These are phyloP conservation scores for Trypanosomatidae sp. DNA, from an alignment of 208 protist species.

Conservation along the genomic window DNA sequence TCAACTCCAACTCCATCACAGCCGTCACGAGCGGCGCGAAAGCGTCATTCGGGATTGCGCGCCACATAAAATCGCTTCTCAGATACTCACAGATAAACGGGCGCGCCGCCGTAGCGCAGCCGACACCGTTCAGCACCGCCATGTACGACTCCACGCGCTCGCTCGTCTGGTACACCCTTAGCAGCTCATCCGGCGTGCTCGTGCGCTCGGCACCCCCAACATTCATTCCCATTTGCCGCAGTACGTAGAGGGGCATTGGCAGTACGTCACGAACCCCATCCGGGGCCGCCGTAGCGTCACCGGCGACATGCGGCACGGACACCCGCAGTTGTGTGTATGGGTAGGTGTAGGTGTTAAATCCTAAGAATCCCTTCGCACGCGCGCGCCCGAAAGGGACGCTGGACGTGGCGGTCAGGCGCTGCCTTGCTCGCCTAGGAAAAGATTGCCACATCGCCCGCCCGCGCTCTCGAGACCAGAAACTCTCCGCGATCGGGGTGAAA, in stretches of 20 bases:
- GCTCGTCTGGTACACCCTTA: neutral
- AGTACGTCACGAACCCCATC: neutral
- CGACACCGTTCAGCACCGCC: conserved; percentile 2
- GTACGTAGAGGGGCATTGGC: neutral
- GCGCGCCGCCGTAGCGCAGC: neutral
- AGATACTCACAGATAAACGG: neutral
- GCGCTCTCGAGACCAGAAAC: conserved; percentile 5
- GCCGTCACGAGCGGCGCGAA: conserved; percentile 1
- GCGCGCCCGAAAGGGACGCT: neutral
- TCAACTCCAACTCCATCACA: neutral
- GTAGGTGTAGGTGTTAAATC: neutral
- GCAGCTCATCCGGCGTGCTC: conserved; percentile 1
- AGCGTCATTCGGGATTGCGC: neutral
- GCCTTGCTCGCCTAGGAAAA: neutral
- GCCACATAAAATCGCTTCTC: neutral
- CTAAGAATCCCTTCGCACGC: neutral
- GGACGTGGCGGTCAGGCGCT: too few species aligned
- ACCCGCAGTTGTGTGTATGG: neutral
- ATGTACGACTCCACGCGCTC: neutral
- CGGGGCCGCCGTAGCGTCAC: neutral
- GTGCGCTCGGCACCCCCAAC: neutral
- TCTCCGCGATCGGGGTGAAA: neutral
- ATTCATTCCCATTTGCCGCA: neutral
- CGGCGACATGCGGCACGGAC: neutral
- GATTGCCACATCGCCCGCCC: neutral